Conservation (phyloP, 179 eudicot genomes). For the Actinidia chinensis region DNA sequence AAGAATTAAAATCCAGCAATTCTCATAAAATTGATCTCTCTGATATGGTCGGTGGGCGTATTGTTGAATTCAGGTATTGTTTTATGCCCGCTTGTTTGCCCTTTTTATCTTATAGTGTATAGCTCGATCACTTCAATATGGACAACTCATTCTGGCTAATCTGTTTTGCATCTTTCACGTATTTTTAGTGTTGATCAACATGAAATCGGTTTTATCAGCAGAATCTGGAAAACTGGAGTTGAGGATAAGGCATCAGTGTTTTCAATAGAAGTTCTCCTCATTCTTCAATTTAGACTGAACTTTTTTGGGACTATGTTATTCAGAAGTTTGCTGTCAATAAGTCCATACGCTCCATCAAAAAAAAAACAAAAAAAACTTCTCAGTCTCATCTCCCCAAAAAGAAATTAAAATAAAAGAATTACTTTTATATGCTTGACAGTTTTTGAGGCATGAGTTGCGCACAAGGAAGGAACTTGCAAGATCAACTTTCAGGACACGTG, state of each 20-base stretch:
- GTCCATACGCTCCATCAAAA: neutral
- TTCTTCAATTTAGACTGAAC: slow-evolving; percentile 75
- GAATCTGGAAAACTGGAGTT: slow-evolving; percentile 61
- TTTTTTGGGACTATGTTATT: slow-evolving; percentile 95
- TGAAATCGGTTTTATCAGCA: slow-evolving; percentile 97
- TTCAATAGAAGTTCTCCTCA: slow-evolving; percentile 87
- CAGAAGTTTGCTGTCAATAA: slow-evolving; percentile 57
- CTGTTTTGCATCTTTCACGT: slow-evolving; percentile 20
- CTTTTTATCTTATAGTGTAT: neutral
- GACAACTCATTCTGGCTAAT: neutral
- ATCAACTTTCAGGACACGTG: slow-evolving; percentile 69
- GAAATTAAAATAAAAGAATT: too few species aligned
- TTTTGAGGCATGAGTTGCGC: slow-evolving; percentile 78
- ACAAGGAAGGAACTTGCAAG: slow-evolving; percentile 85
- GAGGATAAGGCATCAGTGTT: slow-evolving; percentile 83
- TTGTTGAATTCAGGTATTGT: slow-evolving; percentile 77
- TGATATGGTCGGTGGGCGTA: slow-evolving; percentile 70
- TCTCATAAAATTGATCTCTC: slow-evolving; percentile 73
- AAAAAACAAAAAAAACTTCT: too few species aligned
- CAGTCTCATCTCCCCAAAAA: too few species aligned
- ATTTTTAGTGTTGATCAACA: slow-evolving; percentile 92
- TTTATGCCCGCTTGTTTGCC: neutral
- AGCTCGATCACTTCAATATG: slow-evolving; percentile 1
- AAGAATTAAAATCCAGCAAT: slow-evolving; percentile 64
- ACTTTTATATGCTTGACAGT: too few species aligned